Conservation (phyloP, 2,329 filamentous ascomycete species). For the Exophiala alcalophila region DNA sequence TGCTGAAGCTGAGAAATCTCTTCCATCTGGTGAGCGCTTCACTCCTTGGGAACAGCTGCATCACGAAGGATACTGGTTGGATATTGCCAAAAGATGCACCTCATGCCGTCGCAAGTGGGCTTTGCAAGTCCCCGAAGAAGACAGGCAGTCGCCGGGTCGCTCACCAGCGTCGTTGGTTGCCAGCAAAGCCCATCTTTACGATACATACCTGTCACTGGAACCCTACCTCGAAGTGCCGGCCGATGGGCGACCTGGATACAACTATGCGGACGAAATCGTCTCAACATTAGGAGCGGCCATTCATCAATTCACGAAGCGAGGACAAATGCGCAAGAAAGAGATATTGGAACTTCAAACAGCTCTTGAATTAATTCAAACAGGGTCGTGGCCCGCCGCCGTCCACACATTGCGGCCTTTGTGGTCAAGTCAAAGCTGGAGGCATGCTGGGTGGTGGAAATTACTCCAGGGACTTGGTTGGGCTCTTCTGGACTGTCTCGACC, state of each 20-base stretch:
- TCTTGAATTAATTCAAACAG: slow-evolving; percentile 51
- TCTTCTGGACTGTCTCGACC: slow-evolving; percentile 53
- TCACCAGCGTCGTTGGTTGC: slow-evolving; percentile 56
- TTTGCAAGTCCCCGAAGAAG: slow-evolving; percentile 57
- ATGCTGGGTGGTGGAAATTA: slow-evolving; percentile 58
- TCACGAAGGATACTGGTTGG: slow-evolving; percentile 62
- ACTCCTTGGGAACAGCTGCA: slow-evolving; percentile 59
- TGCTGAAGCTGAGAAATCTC: slow-evolving; percentile 48
- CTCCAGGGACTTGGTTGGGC: slow-evolving; percentile 54
- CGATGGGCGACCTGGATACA: slow-evolving; percentile 44
- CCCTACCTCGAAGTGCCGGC: slow-evolving; percentile 55
- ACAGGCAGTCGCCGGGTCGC: slow-evolving; percentile 54
- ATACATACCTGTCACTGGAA: slow-evolving; percentile 59
- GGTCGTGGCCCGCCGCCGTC: slow-evolving; percentile 52
- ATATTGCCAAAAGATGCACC: slow-evolving; percentile 53
- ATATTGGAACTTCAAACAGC: slow-evolving; percentile 55
- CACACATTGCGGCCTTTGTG: slow-evolving; percentile 53
- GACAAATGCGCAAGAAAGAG: slow-evolving; percentile 55
- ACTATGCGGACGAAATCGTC: slow-evolving; percentile 53
- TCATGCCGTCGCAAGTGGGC: slow-evolving; percentile 51
- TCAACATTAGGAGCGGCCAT: slow-evolving; percentile 48
- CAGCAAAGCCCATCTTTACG: slow-evolving; percentile 53
- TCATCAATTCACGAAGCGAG: slow-evolving; percentile 50
- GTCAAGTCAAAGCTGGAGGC: slow-evolving; percentile 57
- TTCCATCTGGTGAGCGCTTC: slow-evolving; percentile 49